phyloP scores from a whole-genome alignment of 2,329 filamentous ascomycete species.

The Penicillium sclerotiorum region DNA sequence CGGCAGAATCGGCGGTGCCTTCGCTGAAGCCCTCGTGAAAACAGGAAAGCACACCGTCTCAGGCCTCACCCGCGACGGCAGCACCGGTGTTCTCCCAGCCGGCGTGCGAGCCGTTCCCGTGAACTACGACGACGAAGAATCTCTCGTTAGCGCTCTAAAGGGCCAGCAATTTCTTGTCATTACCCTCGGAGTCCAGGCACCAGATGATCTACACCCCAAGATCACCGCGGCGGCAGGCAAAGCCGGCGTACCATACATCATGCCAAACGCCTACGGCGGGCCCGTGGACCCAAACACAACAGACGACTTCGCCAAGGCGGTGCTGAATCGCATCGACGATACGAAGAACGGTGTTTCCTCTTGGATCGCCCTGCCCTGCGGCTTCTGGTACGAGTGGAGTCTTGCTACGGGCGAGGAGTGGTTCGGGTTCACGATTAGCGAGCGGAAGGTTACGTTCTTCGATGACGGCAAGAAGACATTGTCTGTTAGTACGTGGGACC shows the following conservation, averaged over 20 bases:
- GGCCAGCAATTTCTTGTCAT: conserved; percentile 61
- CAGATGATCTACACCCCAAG: conserved; percentile 48
- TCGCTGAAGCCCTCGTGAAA: conserved; percentile 44
- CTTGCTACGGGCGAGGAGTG: conserved; percentile 36
- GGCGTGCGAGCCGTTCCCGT: conserved; percentile 48
- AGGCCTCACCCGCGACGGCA: conserved; percentile 51
- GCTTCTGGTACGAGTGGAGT: conserved; percentile 59
- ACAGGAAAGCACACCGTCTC: conserved; percentile 55
- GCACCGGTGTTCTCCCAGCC: conserved; percentile 44
- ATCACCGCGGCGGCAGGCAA: conserved; percentile 58
- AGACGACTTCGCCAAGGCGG: conserved; percentile 32
- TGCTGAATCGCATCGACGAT: conserved; percentile 21
- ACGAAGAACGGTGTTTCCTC: conserved; percentile 40
- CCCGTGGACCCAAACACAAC: conserved; percentile 31
- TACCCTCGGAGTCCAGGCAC: conserved; percentile 49
- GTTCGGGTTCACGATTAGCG: conserved; percentile 54
- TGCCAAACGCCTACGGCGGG: conserved; percentile 53
- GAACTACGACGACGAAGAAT: conserved; percentile 50
- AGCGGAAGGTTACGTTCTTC: conserved; percentile 48
- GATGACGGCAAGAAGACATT: conserved; percentile 61
- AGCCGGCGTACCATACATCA: conserved; percentile 57
- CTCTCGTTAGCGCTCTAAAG: conserved; percentile 53
- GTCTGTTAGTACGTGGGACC: conserved; percentile 62
- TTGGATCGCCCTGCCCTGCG: conserved; percentile 48
- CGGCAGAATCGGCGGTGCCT: conserved; percentile 34